Percentiles rank a stretch among this genome's conserved stretches.
These are phyloP conservation scores for Amanita phalloides DNA, from an alignment of 768 basidiomycete species.

Conservation along the genomic window DNA sequence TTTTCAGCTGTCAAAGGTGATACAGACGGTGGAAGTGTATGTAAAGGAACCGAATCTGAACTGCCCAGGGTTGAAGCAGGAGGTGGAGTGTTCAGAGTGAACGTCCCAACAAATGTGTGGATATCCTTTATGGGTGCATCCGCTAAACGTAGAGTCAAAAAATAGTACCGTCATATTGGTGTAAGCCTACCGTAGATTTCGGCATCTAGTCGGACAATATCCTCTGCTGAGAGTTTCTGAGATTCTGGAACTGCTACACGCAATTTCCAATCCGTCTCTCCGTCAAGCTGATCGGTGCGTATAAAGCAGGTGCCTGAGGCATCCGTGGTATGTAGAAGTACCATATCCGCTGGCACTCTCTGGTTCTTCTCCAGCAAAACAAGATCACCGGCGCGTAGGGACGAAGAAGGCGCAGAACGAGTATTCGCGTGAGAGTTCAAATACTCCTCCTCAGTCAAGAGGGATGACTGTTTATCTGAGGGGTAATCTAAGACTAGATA, in stretches of 20 bases:
- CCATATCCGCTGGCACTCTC: slow-evolving; percentile 89
- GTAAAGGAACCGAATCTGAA: slow-evolving; percentile 24
- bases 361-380: slow-evolving; percentile 94
- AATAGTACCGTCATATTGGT: background rate
- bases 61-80: slow-evolving; percentile 14
- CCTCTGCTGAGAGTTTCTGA: slow-evolving; percentile 54
- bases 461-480: slow-evolving; percentile 17
- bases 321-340: slow-evolving; percentile 83
- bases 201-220: slow-evolving; percentile 62
- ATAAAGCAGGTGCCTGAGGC: slow-evolving; percentile 92
- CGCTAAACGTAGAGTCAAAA: slow-evolving; percentile 34
- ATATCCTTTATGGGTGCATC: slow-evolving; percentile 97
- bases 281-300: slow-evolving; percentile 94
- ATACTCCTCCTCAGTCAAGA: slow-evolving; percentile 30
- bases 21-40: slow-evolving; percentile 40
- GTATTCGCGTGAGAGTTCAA: slow-evolving; percentile 41
- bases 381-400: slow-evolving; percentile 84
- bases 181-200: slow-evolving; percentile 71
- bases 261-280: slow-evolving; percentile 99
- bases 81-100: slow-evolving; percentile 57
- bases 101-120: slow-evolving; percentile 88
- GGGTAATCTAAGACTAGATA: slow-evolving; percentile 73
- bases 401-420: slow-evolving; percentile 78
- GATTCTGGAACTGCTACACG: slow-evolving; percentile 79
- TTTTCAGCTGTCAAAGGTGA: slow-evolving; percentile 94